A percentile compares a stretch with the other conserved stretches of the same genome.
Evolutionary conservation across 169 alveolate species (phyloP).

Genomic region (Plasmodium knowlesi): DNA sequence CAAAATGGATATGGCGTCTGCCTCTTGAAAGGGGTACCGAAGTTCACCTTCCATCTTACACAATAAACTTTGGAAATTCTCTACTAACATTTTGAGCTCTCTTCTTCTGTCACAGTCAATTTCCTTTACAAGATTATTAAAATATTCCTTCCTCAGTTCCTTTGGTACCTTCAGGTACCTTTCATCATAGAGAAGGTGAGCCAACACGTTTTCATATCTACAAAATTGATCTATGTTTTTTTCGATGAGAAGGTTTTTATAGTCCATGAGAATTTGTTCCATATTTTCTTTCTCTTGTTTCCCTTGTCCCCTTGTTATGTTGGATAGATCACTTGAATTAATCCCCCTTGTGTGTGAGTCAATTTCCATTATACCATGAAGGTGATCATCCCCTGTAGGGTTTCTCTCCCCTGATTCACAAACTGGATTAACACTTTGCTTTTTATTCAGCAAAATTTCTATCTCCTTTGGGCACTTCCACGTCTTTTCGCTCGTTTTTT

Average conservation of each 20-base stretch:
- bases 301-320: background rate
- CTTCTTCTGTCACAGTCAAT: slow-evolving; percentile 6
- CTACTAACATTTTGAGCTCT: slow-evolving; percentile 34
- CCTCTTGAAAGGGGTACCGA: slow-evolving; percentile 9
- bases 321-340: background rate
- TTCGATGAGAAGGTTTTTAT: slow-evolving; percentile 39
- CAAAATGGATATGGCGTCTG: slow-evolving; percentile 19
- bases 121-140: slow-evolving; percentile 52
- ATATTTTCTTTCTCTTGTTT: background rate
- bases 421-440: background rate
- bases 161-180: slow-evolving; percentile 43
- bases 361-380: background rate
- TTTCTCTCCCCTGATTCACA: background rate
- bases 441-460: background rate
- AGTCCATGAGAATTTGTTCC: slow-evolving; percentile 8
- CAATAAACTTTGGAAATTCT: slow-evolving; percentile 19
- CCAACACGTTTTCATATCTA: slow-evolving; percentile 43
- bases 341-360: background rate
- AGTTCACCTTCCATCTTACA: slow-evolving; percentile 1
- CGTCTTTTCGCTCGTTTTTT: slow-evolving; percentile 47
- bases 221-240: slow-evolving; percentile 33
- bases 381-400: background rate
- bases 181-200: slow-evolving; percentile 21
- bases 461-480: slow-evolving; percentile 58
- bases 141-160: slow-evolving; percentile 57